These are phyloP conservation scores for Corniculantispora saksenae DNA, from an alignment of 2,329 filamentous ascomycete species.

Conservation along the genomic window DNA sequence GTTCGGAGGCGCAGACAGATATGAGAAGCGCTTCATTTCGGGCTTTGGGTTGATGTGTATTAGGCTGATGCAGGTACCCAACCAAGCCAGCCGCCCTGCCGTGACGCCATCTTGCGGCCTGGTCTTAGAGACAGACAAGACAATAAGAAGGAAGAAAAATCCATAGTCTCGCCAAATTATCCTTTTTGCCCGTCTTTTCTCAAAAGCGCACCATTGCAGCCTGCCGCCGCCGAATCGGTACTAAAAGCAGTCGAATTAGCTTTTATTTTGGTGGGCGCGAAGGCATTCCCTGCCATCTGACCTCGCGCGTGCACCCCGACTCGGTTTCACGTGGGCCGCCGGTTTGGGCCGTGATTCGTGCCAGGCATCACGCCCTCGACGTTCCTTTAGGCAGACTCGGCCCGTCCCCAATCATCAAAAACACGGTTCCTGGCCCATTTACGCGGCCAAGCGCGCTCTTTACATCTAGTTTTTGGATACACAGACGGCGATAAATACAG, in stretches of 20 bases:
- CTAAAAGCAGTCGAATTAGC: neutral
- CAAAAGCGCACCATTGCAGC: neutral
- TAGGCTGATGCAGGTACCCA: too few relatives aligned
- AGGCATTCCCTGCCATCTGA: conserved; percentile 1
- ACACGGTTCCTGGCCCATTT: neutral
- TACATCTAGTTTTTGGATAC: neutral
- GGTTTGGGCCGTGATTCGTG: conserved; percentile 26
- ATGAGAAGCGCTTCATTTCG: too few relatives aligned
- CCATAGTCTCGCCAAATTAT: neutral
- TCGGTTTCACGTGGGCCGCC: conserved; percentile 27
- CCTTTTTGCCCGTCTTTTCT: neutral
- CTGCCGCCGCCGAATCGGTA: neutral
- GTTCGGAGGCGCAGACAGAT: too few relatives aligned
- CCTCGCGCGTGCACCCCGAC: neutral
- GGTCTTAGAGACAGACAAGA: neutral
- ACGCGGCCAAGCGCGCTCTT: neutral
- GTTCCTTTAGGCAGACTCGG: conserved; percentile 23
- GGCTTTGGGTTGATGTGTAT: too few relatives aligned
- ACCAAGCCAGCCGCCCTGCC: too few relatives aligned
- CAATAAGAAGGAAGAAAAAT: neutral
- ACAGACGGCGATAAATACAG: neutral
- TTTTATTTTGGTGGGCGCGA: neutral
- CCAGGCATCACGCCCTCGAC: conserved; percentile 16
- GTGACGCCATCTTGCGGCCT: neutral
- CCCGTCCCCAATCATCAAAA: conserved; percentile 1